These are phyloP conservation scores for Phialophora verrucosa DNA, from an alignment of 2,329 filamentous ascomycete genomes.

Conservation along the genomic window DNA sequence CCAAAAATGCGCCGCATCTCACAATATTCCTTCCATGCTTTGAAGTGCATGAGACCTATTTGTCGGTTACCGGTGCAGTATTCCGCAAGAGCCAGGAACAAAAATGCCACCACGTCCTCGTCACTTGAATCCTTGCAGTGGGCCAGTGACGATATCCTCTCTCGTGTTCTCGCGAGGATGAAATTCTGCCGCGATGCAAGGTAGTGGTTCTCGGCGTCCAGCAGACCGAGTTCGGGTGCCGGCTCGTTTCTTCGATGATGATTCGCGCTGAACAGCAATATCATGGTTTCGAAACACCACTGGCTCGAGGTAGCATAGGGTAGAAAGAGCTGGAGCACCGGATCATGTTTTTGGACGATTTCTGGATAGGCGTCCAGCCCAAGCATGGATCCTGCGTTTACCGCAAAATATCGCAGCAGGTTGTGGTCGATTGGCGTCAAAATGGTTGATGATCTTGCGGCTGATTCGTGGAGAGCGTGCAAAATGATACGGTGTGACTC, in stretches of 20 bases:
- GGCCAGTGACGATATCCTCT: constrained; percentile 31
- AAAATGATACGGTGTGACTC: constrained; percentile 11
- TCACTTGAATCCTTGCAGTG: constrained; percentile 26
- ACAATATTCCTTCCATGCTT: constrained; percentile 34
- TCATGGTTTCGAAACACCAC: constrained; percentile 35
- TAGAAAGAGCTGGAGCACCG: constrained; percentile 26
- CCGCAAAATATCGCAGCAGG: constrained; percentile 31
- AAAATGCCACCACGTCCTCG: constrained; percentile 31
- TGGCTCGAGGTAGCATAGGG: constrained; percentile 31
- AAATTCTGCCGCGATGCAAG: constrained; percentile 30
- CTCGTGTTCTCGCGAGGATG: constrained; percentile 31
- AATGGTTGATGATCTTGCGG: constrained; percentile 6
- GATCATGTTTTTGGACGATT: constrained; percentile 27
- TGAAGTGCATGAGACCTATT: constrained; percentile 33
- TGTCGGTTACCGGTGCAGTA: constrained; percentile 29
- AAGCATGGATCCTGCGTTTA: constrained; percentile 27
- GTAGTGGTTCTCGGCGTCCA: constrained; percentile 30
- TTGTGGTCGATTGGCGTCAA: constrained; percentile 23
- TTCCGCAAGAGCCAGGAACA: constrained; percentile 32
- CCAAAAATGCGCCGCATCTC: constrained; percentile 28
- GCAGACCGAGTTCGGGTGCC: constrained; percentile 1
- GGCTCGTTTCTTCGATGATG: constrained; percentile 17
- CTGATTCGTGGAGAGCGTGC: constrained; percentile 14
- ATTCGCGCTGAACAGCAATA: constrained; percentile 30
- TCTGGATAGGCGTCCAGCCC: constrained; percentile 27